Percentiles rank a stretch among this genome's conserved stretches.
These are phyloP conservation scores for Botryotinia calthae DNA, from an alignment of 2,329 filamentous ascomycete genomes.

Conservation along the genomic window DNA sequence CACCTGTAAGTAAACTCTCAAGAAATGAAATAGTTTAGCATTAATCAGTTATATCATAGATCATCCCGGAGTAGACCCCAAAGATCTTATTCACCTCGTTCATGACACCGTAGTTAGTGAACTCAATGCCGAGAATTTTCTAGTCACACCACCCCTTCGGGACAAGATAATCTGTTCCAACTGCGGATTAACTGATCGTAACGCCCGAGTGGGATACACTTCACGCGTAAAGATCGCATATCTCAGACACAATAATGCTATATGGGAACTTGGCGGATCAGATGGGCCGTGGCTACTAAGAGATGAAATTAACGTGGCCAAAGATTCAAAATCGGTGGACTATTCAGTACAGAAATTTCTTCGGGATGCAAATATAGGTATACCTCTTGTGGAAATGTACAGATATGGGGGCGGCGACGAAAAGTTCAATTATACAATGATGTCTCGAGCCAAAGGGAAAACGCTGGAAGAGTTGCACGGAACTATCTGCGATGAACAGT, in stretches of 20 bases:
- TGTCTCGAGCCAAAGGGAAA: slow-evolving; percentile 1
- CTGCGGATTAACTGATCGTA: accelerated
- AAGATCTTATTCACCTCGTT: neutral
- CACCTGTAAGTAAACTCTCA: neutral
- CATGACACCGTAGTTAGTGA: neutral
- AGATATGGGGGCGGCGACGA: neutral
- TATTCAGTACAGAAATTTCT: neutral
- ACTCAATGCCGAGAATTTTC: accelerated
- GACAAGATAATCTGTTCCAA: neutral
- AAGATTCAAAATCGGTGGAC: neutral
- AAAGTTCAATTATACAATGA: neutral
- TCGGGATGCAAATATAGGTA: neutral
- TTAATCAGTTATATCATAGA: neutral
- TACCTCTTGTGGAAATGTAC: slow-evolving; percentile 9
- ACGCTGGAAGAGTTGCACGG: accelerated
- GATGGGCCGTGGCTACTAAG: neutral
- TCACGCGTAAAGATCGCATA: neutral
- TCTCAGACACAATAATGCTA: accelerated
- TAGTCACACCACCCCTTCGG: accelerated
- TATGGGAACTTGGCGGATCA: slow-evolving; percentile 10
- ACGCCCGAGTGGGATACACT: accelerated
- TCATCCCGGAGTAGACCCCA: neutral
- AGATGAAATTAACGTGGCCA: neutral
- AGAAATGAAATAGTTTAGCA: neutral
- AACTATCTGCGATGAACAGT: neutral